These are phyloP conservation scores for Xeromyces bisporus DNA, from an alignment of 495 filamentous ascomycete genomes.

Conservation along the genomic window DNA sequence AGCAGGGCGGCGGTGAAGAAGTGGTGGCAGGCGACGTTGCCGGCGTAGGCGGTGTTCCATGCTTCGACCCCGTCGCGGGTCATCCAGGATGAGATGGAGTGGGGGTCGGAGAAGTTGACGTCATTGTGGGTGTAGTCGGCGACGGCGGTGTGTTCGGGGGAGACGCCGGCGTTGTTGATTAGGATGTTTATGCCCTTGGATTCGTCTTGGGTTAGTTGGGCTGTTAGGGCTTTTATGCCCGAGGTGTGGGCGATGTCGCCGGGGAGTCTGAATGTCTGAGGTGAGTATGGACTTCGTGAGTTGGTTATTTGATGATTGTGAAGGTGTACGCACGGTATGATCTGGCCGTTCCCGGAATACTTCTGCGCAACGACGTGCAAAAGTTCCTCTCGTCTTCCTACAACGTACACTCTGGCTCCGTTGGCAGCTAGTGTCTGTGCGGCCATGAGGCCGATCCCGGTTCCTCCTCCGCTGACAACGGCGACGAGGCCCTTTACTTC, in stretches of 20 bases:
- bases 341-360: slow-evolving; percentile 17
- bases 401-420: slow-evolving; percentile 9
- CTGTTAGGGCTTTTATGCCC: slow-evolving; percentile 11
- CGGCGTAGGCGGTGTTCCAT: slow-evolving; percentile 33
- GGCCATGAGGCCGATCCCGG: slow-evolving; percentile 22
- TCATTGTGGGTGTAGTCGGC: background rate
- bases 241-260: slow-evolving; percentile 19
- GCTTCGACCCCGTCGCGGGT: slow-evolving; percentile 9
- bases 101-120: slow-evolving; percentile 2
- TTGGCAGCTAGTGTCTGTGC: slow-evolving; percentile 18
- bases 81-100: slow-evolving; percentile 2
- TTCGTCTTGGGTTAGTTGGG: slow-evolving; percentile 9
- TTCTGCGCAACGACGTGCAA: slow-evolving; percentile 4
- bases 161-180: slow-evolving; percentile 15
- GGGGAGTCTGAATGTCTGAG: slow-evolving; percentile 4
- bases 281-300: too few relatives aligned
- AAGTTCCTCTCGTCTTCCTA: slow-evolving; percentile 5
- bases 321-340: slow-evolving; percentile 15
- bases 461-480: slow-evolving; percentile 20
- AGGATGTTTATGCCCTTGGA: slow-evolving; percentile 16
- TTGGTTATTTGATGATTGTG: background rate
- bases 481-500: slow-evolving; percentile 44
- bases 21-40: slow-evolving; percentile 35
- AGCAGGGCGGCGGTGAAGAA: slow-evolving; percentile 36
- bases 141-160: slow-evolving; percentile 1